A percentile compares a stretch with the other conserved stretches of the same genome.
Conservation (phyloP, 768 basidiomycete genomes). For the Krasilnikovozyma curviuscula region DNA sequence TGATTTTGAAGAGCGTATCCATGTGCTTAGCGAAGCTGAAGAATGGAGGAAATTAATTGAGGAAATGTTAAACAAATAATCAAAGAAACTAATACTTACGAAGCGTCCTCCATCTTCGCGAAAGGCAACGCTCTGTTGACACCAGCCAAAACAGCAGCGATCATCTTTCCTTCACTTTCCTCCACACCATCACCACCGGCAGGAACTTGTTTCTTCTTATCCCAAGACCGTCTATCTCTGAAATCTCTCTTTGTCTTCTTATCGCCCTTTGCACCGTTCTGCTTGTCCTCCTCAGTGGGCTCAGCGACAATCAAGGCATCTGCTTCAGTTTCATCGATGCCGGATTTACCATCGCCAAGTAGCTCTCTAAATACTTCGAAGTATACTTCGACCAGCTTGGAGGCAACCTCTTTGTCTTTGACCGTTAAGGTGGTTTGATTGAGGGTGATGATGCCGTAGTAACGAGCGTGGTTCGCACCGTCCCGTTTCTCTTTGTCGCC, state of each 20-base stretch:
- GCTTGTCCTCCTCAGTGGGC: conserved; percentile 19
- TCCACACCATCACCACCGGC: conserved; percentile 53
- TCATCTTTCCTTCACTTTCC: conserved; percentile 56
- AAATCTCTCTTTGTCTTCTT: conserved; percentile 22
- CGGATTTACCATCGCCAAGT: conserved; percentile 38
- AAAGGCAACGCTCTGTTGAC: conserved; percentile 90
- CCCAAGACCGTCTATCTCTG: too few relatives aligned
- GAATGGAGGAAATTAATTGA: neutral
- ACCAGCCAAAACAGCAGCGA: conserved; percentile 80
- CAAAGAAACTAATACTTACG: neutral
- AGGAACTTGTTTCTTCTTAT: conserved; percentile 32
- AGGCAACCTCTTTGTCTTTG: conserved; percentile 50
- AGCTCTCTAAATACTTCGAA: conserved; percentile 86
- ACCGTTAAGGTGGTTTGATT: conserved; percentile 67
- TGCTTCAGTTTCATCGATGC: conserved; percentile 11
- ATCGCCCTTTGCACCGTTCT: conserved; percentile 21
- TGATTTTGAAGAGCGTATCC: conserved; percentile 82
- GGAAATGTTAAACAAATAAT: neutral
- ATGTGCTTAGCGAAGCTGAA: conserved; percentile 67
- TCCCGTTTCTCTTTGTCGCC: conserved; percentile 17
- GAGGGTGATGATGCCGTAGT: conserved; percentile 82
- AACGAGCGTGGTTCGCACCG: conserved; percentile 45
- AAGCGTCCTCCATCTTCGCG: conserved; percentile 48
- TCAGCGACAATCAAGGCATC: conserved; percentile 18
- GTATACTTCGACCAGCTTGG: conserved; percentile 67